Percentiles rank a stretch among this genome's conserved stretches.
phyloP scores from a whole-genome alignment of 1,284 basidiomycete genomes.

The Microbotryum intermedium region DNA sequence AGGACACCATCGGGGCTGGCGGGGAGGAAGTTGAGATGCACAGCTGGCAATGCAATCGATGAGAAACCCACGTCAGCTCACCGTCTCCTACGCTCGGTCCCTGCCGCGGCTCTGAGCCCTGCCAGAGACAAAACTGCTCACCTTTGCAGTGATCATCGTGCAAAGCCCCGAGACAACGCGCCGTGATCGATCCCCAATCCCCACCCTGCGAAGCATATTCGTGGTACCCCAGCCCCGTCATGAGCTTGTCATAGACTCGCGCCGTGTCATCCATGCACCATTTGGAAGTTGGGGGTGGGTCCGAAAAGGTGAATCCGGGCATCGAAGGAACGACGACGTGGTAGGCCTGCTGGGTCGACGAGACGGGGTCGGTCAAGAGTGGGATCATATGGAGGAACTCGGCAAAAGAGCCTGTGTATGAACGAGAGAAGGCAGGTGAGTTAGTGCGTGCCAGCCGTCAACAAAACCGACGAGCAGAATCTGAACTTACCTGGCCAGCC shows the following conservation, averaged over 20 bases:
- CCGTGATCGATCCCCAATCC: slow-evolving; percentile 20
- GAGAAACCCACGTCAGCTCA: too few species aligned
- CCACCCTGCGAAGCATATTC: slow-evolving; percentile 30
- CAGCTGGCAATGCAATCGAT: slow-evolving; percentile 1
- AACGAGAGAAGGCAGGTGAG: neutral
- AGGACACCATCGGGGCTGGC: slow-evolving; percentile 1
- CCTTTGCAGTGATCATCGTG: slow-evolving; percentile 16
- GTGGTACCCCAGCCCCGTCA: slow-evolving; percentile 27
- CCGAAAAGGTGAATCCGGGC: slow-evolving; percentile 28
- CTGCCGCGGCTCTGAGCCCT: too few species aligned
- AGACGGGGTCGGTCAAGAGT: slow-evolving; percentile 11
- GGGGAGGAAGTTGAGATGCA: slow-evolving; percentile 25
- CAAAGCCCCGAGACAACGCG: slow-evolving; percentile 9
- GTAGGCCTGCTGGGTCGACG: slow-evolving; percentile 8
- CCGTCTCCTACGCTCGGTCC: too few species aligned
- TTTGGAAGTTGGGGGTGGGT: slow-evolving; percentile 16
- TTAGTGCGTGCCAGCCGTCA: neutral
- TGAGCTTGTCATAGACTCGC: slow-evolving; percentile 26
- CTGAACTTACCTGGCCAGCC: slow-evolving; percentile 21
- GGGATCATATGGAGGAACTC: slow-evolving; percentile 27
- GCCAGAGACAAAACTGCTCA: neutral
- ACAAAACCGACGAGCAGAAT: neutral
- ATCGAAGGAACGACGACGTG: slow-evolving; percentile 29
- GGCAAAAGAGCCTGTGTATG: slow-evolving; percentile 17
- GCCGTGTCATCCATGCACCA: slow-evolving; percentile 28